phyloP scores from a whole-genome alignment of 1,284 basidiomycete genomes.

The Pseudozyma sp. region DNA sequence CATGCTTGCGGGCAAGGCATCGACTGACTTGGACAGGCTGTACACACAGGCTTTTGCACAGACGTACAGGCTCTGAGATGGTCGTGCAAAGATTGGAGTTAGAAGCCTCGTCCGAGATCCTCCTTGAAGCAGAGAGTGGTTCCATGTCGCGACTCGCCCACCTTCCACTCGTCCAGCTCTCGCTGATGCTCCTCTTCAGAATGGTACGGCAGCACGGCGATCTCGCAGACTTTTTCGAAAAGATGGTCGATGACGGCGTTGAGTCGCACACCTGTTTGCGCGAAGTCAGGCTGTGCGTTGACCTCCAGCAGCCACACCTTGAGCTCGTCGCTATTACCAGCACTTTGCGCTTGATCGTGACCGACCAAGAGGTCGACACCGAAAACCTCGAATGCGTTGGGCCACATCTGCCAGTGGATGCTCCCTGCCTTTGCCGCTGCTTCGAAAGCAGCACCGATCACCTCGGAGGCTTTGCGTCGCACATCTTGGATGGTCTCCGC shows the following conservation, averaged over 20 bases:
- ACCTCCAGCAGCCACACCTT: constrained; percentile 86
- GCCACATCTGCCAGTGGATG: constrained; percentile 85
- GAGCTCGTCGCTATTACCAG: constrained; percentile 61
- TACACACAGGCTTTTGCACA: too few species aligned
- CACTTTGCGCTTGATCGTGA: constrained; percentile 48
- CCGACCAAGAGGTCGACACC: constrained; percentile 90
- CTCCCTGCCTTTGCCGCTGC: constrained; percentile 82
- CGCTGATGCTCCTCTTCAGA: neutral
- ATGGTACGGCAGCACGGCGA: constrained; percentile 58
- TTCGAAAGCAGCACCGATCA: constrained; percentile 83
- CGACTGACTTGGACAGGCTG: too few species aligned
- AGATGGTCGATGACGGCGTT: constrained; percentile 83
- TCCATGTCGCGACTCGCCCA: constrained; percentile 45
- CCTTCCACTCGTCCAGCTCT: constrained; percentile 27
- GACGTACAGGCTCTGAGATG: neutral
- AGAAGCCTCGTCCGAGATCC: constrained; percentile 47
- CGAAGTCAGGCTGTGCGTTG: constrained; percentile 95
- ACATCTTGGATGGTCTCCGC: constrained; percentile 70
- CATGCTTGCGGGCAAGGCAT: neutral
- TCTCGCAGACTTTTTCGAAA: constrained; percentile 71
- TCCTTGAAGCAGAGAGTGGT: constrained; percentile 58
- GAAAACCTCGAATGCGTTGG: constrained; percentile 95
- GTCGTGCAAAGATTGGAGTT: neutral
- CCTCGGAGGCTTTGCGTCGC: constrained; percentile 24
- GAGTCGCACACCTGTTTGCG: constrained; percentile 87